Conservation (phyloP, 2,329 filamentous ascomycete genomes). For the Colletotrichum liaoningense region DNA sequence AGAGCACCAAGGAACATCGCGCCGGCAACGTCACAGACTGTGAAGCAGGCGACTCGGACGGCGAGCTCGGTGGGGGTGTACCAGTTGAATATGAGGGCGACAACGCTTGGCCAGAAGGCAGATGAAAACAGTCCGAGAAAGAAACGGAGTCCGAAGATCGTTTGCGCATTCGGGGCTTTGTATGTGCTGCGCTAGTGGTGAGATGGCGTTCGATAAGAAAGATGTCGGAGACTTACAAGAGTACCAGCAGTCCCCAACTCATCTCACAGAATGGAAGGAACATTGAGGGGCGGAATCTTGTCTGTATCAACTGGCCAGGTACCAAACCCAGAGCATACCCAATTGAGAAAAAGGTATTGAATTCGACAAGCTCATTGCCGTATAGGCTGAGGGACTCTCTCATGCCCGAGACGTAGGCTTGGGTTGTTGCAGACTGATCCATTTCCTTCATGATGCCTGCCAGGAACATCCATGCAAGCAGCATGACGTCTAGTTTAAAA, state of each 20-base stretch:
- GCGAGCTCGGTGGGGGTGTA: constrained; percentile 57
- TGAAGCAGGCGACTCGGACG: constrained; percentile 55
- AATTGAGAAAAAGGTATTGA: constrained; percentile 39
- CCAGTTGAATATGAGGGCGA: constrained; percentile 58
- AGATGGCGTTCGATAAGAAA: constrained; percentile 5
- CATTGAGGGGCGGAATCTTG: constrained; percentile 36
- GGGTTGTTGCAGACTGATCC: constrained; percentile 50
- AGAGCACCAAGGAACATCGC: constrained; percentile 57
- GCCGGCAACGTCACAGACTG: constrained; percentile 55
- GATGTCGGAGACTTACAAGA: constrained; percentile 14
- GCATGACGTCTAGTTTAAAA: constrained; percentile 48
- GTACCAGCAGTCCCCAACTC: constrained; percentile 42
- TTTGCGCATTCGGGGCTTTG: constrained; percentile 43
- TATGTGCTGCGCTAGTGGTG: constrained; percentile 34
- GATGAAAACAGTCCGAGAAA: constrained; percentile 49
- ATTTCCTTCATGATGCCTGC: constrained; percentile 40
- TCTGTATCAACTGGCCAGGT: constrained; percentile 43
- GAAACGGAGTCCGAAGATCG: constrained; percentile 49
- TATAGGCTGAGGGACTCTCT: constrained; percentile 47
- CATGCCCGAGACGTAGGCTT: constrained; percentile 55
- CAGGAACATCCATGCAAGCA: constrained; percentile 49
- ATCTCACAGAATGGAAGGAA: constrained; percentile 52
- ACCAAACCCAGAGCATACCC: constrained; percentile 41
- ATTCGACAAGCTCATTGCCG: constrained; percentile 44
- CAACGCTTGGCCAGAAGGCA: constrained; percentile 46